Percentiles rank a stretch among this genome's conserved stretches.
Conservation (phyloP, 1,284 basidiomycete genomes). For the Sanghuangporus baumii region DNA sequence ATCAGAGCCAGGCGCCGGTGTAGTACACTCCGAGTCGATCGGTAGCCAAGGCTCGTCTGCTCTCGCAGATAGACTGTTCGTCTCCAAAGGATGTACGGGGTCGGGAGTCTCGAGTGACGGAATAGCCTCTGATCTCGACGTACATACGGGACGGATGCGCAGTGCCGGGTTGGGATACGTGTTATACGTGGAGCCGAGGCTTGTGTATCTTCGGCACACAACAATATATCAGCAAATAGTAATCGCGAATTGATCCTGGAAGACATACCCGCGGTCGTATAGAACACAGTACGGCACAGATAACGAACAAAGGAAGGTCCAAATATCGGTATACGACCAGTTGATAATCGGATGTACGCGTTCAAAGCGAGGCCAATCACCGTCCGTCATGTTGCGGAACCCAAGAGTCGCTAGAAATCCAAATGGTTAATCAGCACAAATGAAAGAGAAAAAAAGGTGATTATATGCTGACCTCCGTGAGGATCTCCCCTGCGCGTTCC, state of each 20-base stretch:
- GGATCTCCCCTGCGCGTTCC: slow-evolving; percentile 89
- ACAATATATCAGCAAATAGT: background rate
- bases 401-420: slow-evolving; percentile 52
- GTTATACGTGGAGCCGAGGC: slow-evolving; percentile 91
- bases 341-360: slow-evolving; percentile 95
- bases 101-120: slow-evolving; percentile 17
- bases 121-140: background rate
- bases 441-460: background rate
- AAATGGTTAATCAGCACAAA: background rate
- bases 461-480: slow-evolving; percentile 70
- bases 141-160: slow-evolving; percentile 32
- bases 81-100: background rate
- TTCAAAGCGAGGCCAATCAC: slow-evolving; percentile 85
- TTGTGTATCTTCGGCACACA: slow-evolving; percentile 71
- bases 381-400: slow-evolving; percentile 75
- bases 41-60: background rate
- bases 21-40: slow-evolving; percentile 10
- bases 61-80: background rate
- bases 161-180: slow-evolving; percentile 90
- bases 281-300: slow-evolving; percentile 81
- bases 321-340: slow-evolving; percentile 89
- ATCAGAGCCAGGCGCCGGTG: background rate
- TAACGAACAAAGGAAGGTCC: slow-evolving; percentile 78
- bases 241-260: background rate
- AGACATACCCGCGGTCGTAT: slow-evolving; percentile 84